Evolutionary conservation across 73 alveolate genomes (phyloP).

Genomic region (Durusdinium trenchii): DNA sequence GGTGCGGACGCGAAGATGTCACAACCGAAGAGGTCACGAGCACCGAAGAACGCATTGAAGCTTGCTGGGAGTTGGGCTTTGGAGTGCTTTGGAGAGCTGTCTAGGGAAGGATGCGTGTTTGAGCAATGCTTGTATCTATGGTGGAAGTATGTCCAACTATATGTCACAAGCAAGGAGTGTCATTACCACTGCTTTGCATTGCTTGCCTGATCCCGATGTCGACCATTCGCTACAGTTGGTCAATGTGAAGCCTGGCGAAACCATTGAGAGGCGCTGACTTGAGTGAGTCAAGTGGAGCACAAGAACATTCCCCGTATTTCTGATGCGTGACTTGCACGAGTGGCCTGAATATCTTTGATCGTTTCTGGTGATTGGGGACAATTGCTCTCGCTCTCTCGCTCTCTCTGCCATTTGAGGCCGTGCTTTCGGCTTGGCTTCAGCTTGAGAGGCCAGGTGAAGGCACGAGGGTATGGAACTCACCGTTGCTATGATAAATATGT

Average conservation of each 20-base stretch:
- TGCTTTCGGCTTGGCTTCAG: slow-evolving; percentile 73
- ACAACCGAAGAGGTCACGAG: neutral
- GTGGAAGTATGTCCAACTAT: neutral
- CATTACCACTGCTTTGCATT: neutral
- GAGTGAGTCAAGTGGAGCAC: neutral
- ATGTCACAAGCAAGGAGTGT: too few species aligned
- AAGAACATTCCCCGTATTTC: too few species aligned
- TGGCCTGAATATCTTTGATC: too few species aligned
- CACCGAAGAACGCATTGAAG: neutral
- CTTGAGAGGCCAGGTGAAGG: slow-evolving; percentile 61
- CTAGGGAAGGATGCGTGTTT: neutral
- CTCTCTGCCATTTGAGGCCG: slow-evolving; percentile 28
- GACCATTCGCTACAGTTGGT: slow-evolving; percentile 18
- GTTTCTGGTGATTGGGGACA: neutral
- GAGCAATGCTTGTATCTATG: neutral
- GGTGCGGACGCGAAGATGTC: too few species aligned
- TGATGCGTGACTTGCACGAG: too few species aligned
- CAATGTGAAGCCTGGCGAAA: slow-evolving; percentile 44
- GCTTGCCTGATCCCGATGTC: neutral
- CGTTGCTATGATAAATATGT: too few species aligned
- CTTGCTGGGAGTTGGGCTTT: neutral
- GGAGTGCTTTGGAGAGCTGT: neutral
- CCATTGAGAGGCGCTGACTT: neutral
- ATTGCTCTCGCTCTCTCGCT: neutral
- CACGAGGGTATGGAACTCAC: too few species aligned